A percentile compares a stretch with the other conserved stretches of the same genome.
phyloP scores from a whole-genome alignment of 2,329 filamentous ascomycete genomes.

The Keithomyces neogunnii region DNA sequence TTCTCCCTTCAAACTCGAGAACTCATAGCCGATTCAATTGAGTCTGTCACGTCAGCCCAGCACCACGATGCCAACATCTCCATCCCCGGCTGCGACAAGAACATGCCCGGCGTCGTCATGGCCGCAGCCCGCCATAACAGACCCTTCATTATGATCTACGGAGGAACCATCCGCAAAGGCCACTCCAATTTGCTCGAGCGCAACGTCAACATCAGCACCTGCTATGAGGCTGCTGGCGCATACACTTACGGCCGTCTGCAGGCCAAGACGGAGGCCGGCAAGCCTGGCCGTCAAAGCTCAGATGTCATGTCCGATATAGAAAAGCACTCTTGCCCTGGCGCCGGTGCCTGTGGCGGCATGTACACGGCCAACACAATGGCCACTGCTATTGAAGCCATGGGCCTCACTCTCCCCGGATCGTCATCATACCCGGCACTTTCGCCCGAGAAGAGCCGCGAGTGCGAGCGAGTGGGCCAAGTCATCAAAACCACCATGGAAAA shows the following conservation, averaged over 20 bases:
- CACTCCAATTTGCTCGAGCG: conserved; percentile 68
- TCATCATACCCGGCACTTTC: conserved; percentile 75
- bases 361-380: conserved; percentile 92
- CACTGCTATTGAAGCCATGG: conserved; percentile 81
- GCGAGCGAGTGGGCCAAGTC: conserved; percentile 68
- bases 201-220: conserved; percentile 79
- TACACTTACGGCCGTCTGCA: conserved; percentile 71
- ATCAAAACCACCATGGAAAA: conserved; percentile 74
- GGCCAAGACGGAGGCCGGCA: conserved; percentile 52
- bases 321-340: conserved; percentile 56
- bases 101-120: conserved; percentile 92
- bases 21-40: conserved; percentile 89
- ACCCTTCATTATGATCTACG: conserved; percentile 92
- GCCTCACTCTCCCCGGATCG: conserved; percentile 74
- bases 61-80: conserved; percentile 89
- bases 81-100: conserved; percentile 94
- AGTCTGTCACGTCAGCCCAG: conserved; percentile 86
- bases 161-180: conserved; percentile 84
- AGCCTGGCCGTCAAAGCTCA: conserved; percentile 57
- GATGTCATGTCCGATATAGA: conserved; percentile 83
- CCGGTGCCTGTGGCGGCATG: conserved; percentile 72
- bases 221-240: conserved; percentile 81
- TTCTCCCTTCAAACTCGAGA: conserved; percentile 87
- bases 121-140: conserved; percentile 85
- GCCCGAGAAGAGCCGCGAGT: conserved; percentile 80